Conservation (phyloP, 1,284 basidiomycete species). For the Ceratobasidium sp. region DNA sequence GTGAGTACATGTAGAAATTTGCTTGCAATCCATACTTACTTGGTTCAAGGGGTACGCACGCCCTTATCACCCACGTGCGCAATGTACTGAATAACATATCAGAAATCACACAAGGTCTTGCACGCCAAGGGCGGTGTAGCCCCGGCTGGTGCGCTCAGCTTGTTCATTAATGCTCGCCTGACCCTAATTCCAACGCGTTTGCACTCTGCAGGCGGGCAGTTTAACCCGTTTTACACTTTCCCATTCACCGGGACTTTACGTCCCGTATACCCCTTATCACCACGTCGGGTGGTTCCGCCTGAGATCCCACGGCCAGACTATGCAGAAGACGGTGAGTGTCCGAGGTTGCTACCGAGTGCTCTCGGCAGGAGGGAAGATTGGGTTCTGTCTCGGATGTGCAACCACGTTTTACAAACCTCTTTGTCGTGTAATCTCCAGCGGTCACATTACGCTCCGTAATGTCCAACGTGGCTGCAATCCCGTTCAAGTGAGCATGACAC, state of each 20-base stretch:
- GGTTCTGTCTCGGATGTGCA: background rate
- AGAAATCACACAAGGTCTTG: slow-evolving; percentile 81
- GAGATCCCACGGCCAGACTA: slow-evolving; percentile 84
- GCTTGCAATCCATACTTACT: slow-evolving; percentile 24
- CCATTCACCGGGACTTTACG: slow-evolving; percentile 73
- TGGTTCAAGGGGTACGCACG: slow-evolving; percentile 39
- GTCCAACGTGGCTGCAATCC: slow-evolving; percentile 28
- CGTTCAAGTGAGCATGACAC: slow-evolving; percentile 26
- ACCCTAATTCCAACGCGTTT: slow-evolving; percentile 1
- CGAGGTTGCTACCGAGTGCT: slow-evolving; percentile 2
- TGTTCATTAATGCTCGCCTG: background rate
- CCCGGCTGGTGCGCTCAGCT: slow-evolving; percentile 14
- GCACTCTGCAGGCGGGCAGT: slow-evolving; percentile 63
- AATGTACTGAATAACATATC: slow-evolving; percentile 10
- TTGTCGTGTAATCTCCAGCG: background rate
- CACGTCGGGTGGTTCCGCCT: slow-evolving; percentile 70
- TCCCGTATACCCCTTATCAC: slow-evolving; percentile 77
- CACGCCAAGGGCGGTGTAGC: slow-evolving; percentile 53
- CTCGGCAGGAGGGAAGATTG: slow-evolving; percentile 9
- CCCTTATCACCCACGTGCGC: slow-evolving; percentile 1
- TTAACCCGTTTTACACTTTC: slow-evolving; percentile 75
- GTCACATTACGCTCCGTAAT: slow-evolving; percentile 24
- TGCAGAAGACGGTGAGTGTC: slow-evolving; percentile 67
- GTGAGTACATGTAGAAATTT: slow-evolving; percentile 57
- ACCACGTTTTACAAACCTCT: background rate